Evolutionary conservation across 495 filamentous ascomycete genomes (phyloP).

Genomic region (Podospora pseudoanserina): DNA sequence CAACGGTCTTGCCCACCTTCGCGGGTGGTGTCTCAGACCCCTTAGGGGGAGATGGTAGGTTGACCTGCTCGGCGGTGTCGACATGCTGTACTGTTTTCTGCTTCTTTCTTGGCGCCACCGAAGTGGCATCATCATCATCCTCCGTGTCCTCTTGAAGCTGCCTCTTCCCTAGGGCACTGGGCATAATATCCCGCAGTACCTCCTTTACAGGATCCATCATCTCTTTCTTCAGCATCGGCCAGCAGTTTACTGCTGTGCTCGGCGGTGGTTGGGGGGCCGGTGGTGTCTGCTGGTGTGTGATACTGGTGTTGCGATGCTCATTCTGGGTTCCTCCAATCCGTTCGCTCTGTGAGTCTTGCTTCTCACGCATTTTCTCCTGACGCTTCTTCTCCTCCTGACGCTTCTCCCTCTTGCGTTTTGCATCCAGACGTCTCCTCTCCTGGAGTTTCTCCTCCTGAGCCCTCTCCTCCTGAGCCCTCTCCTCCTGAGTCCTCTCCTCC

Average conservation of each 20-base stretch:
- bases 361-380: not conserved
- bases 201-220: not conserved
- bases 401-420: not conserved
- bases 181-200: not conserved
- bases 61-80: not conserved
- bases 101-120: not conserved
- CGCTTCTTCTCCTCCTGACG: not conserved
- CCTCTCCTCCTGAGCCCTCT: too few relatives aligned
- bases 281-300: not conserved
- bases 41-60: not conserved
- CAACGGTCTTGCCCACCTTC: not conserved
- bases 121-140: not conserved
- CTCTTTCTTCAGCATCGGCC: not conserved
- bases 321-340: too few relatives aligned
- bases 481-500: too few relatives aligned
- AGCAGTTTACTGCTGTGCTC: not conserved
- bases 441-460: too few relatives aligned
- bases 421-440: not conserved
- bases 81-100: not conserved
- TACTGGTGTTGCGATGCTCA: too few relatives aligned
- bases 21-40: not conserved
- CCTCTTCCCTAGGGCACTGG: not conserved
- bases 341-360: too few relatives aligned
- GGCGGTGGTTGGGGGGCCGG: not conserved
- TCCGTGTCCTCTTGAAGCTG: not conserved